Evolutionary conservation across 345 rosid species (phyloP).

Genomic region (Abelmoschus esculentus): DNA sequence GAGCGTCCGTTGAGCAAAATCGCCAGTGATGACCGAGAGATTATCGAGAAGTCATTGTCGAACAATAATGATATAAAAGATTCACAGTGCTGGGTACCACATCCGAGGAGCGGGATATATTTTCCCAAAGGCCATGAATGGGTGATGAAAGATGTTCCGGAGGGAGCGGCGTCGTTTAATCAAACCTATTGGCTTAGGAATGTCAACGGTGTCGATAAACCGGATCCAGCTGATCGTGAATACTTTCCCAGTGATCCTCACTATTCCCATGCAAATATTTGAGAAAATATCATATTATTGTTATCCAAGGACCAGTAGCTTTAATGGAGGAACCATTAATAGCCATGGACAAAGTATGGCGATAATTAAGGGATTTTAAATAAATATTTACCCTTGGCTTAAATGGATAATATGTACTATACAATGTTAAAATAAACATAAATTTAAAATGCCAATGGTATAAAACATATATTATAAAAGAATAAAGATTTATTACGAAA

Average conservation of each 20-base stretch:
- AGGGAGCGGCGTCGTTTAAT: constrained; percentile 34
- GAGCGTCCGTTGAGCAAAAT: constrained; percentile 6
- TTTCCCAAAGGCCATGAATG: constrained; percentile 53
- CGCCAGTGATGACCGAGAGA: neutral
- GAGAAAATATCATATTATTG: neutral
- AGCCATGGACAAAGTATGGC: neutral
- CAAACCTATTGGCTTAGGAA: constrained; percentile 33
- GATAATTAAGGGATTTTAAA: neutral
- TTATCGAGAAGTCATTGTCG: neutral
- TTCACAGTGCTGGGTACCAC: constrained; percentile 42
- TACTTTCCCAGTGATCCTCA: neutral
- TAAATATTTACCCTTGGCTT: neutral
- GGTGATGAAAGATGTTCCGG: constrained; percentile 58
- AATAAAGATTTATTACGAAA: too few species aligned
- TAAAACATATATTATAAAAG: too few species aligned
- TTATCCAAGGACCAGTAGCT: neutral
- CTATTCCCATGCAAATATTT: neutral
- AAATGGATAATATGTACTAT: neutral
- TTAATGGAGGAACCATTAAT: neutral
- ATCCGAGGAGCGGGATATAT: constrained; percentile 62
- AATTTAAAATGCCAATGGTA: too few species aligned
- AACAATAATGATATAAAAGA: neutral
- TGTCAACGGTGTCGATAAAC: constrained; percentile 30
- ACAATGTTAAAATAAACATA: neutral
- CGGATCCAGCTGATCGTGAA: constrained; percentile 7